Evolutionary conservation across 2,329 filamentous ascomycete genomes (phyloP).

Genomic region (Leptoxyphium fumago): DNA sequence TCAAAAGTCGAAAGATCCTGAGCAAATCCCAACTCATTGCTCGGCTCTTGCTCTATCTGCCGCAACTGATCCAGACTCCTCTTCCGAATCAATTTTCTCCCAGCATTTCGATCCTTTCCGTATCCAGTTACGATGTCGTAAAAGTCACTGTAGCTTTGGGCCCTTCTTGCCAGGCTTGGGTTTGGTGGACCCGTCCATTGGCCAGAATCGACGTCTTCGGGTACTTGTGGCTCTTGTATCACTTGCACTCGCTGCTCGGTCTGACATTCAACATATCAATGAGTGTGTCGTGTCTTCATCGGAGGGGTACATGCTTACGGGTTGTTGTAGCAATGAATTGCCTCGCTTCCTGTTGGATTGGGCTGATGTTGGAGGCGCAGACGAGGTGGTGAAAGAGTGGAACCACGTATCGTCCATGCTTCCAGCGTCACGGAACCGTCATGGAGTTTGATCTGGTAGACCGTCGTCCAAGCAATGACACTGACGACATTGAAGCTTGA

Average conservation of each 20-base stretch:
- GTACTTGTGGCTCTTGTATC: conserved; percentile 38
- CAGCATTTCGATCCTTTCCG: conserved; percentile 37
- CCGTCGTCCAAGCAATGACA: too few species aligned
- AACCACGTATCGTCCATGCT: conserved; percentile 64
- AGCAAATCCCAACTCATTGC: conserved; percentile 43
- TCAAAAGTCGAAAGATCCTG: conserved; percentile 46
- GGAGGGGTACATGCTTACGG: conserved; percentile 26
- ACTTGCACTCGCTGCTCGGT: conserved; percentile 40
- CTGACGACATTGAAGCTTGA: neutral
- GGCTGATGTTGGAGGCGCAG: conserved; percentile 36
- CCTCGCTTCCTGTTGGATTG: conserved; percentile 46
- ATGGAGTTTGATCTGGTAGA: too few species aligned
- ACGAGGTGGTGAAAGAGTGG: conserved; percentile 47
- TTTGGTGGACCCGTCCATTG: conserved; percentile 45
- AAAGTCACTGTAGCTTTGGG: conserved; percentile 68
- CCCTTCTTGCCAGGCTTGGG: conserved; percentile 49
- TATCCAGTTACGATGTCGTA: conserved; percentile 48
- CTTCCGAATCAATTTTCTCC: conserved; percentile 22
- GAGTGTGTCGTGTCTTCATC: conserved; percentile 15
- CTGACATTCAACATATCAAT: conserved; percentile 31
- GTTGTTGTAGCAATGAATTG: conserved; percentile 49
- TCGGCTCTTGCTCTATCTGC: conserved; percentile 14
- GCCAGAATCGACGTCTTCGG: conserved; percentile 43
- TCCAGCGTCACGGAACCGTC: neutral
- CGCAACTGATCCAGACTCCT: conserved; percentile 13